Base-by-base conservation (phyloP, 352 stramenopile species). In the Phytophthora podocarpi region DNA sequence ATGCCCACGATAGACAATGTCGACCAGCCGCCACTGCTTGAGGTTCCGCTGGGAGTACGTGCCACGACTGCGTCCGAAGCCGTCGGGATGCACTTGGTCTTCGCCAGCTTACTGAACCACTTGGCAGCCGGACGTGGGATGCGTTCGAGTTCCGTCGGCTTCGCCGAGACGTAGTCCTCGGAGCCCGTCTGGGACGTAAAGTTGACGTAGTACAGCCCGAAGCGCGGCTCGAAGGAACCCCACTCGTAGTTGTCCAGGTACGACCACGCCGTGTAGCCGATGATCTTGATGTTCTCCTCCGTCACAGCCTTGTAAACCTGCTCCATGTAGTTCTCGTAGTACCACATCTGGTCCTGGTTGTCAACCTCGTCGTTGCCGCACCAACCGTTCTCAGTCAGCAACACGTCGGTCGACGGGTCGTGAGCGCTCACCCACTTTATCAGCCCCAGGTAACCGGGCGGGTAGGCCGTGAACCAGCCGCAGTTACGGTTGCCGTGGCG, bases 371-470 rank as follows among this genome's bases (percentile, higher is more conserved):
- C 57, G 32, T 83, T 75, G 16, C 78, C 78, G 28, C 78, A 87
- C 72, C 72, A 87, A 1, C 78, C 78, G 40, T 87, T 87, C 61
- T 87, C 75, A 0, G 75, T 83, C 10, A 87, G 50, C n/a, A 85
- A 30, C 13, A 85, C 82, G 6, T 76, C 54, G 2, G 72, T 69
- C 16, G 37, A 67, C 12, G 37, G 48, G 52, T 90, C 69, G 18
- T 83, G 62, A 10, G 59, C 37, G 59, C 87, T 73, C 43, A 89
- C 56, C 72, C 70, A 89, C 13, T 74, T 70, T 34, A 85, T 85
- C 13, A 60, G 70, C 13, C 69, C 67, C 1, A 89, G 46, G 35
- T 89, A 89, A 15, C 76, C 80, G 41, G 69, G 52, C 0, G 80
- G 76, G 41, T 84, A 87, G 3, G 65, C 79, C 0, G 52, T 78